Percentiles rank a stretch among this genome's conserved stretches.
Evolutionary conservation across 1,284 basidiomycete species (phyloP).

Genomic region (Cystobasidiaceae sp.): DNA sequence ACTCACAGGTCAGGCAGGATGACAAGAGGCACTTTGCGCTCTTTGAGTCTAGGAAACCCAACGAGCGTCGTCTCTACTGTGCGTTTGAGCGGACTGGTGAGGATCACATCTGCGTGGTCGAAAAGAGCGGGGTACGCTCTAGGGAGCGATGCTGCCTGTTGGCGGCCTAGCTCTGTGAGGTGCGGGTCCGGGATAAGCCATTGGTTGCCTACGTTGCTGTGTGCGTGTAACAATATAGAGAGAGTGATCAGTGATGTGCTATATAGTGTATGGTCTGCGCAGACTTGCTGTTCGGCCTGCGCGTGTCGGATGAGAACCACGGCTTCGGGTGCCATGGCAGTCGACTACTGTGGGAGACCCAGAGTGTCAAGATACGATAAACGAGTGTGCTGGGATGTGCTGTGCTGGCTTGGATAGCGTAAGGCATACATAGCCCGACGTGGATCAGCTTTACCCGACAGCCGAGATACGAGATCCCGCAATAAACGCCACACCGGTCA

Average conservation of each 20-base stretch:
- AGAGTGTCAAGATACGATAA: too few species aligned
- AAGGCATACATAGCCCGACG: too few species aligned
- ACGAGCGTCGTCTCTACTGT: constrained; percentile 20
- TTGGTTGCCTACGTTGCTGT: constrained; percentile 25
- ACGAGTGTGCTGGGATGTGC: too few species aligned
- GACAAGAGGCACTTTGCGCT: background rate
- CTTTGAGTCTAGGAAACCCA: constrained; percentile 14
- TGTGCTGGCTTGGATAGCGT: too few species aligned
- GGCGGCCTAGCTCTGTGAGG: constrained; percentile 5
- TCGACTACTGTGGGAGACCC: too few species aligned
- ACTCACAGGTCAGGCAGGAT: constrained; percentile 22
- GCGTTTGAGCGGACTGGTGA: constrained; percentile 9
- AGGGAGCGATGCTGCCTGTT: constrained; percentile 12
- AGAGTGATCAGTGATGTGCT: too few species aligned
- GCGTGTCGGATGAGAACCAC: constrained; percentile 29
- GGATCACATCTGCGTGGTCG: constrained; percentile 3
- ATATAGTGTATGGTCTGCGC: too few species aligned
- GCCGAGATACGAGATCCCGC: too few species aligned
- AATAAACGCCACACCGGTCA: too few species aligned
- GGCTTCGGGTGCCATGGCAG: constrained; percentile 17
- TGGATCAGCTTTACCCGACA: too few species aligned
- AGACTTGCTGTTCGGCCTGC: constrained; percentile 25
- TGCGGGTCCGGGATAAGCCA: constrained; percentile 26
- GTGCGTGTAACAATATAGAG: background rate
- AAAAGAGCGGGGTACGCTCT: constrained; percentile 15